phyloP scores from a whole-genome alignment of 371 early-diverging fungal genomes.

The Lichtheimia corymbifera region DNA sequence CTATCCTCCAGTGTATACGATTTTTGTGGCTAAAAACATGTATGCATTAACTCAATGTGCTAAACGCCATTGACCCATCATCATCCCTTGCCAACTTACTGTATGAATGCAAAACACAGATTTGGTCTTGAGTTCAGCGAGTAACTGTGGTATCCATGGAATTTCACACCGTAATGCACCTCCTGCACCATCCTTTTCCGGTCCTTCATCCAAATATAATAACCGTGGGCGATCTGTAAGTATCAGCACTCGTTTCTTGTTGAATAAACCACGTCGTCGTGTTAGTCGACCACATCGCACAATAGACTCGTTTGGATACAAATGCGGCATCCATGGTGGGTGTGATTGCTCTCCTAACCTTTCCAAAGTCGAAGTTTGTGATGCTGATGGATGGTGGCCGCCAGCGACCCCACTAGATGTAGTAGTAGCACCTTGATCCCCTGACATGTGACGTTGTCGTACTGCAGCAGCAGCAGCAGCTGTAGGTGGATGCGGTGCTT shows the following conservation, averaged over 20 bases:
- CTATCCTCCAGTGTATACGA: conserved; percentile 64
- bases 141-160: conserved; percentile 48
- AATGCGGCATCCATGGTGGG: conserved; percentile 43
- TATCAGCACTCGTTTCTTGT: conserved; percentile 63
- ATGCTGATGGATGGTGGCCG: conserved; percentile 6
- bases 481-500: not conserved
- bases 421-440: not conserved
- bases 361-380: conserved; percentile 19
- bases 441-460: not conserved
- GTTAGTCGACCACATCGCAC: conserved; percentile 59
- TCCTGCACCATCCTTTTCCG: conserved; percentile 34
- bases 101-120: conserved; percentile 66
- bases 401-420: not conserved
- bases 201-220: conserved; percentile 66
- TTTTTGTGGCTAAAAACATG: conserved; percentile 50
- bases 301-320: conserved; percentile 66
- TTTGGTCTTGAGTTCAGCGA: conserved; percentile 60
- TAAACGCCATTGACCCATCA: not conserved
- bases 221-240: conserved; percentile 74
- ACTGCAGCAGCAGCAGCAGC: conserved; percentile 2
- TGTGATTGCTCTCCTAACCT: conserved; percentile 29
- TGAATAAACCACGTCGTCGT: conserved; percentile 63
- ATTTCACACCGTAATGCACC: conserved; percentile 56
- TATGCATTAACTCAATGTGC: not conserved
- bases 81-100: conserved; percentile 29